Percentiles rank a stretch among this genome's conserved stretches.
Evolutionary conservation across 164 flowering plant species (phyloP).

Genomic region (Taxillus chinensis): DNA sequence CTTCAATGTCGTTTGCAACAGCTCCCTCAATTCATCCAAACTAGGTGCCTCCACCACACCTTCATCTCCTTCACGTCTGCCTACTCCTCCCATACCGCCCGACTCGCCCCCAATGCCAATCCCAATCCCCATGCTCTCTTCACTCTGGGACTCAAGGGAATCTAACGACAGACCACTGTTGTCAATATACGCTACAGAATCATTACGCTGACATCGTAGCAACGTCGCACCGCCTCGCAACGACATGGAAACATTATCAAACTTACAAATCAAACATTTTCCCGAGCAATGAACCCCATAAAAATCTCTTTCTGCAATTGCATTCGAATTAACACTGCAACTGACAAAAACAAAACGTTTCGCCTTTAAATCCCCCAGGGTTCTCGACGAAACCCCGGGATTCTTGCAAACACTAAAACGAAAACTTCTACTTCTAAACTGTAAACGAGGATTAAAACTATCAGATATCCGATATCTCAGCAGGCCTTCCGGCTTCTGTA

Average conservation of each 20-base stretch:
- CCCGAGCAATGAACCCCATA: slow-evolving; percentile 6
- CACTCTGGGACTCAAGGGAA: slow-evolving; percentile 18
- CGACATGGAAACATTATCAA: slow-evolving; percentile 12
- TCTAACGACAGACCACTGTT: slow-evolving; percentile 43
- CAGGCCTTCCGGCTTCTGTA: slow-evolving; percentile 29
- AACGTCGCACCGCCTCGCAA: slow-evolving; percentile 10
- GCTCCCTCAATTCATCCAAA: slow-evolving; percentile 62
- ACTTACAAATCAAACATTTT: slow-evolving; percentile 9
- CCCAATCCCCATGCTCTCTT: slow-evolving; percentile 12
- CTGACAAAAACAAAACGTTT: slow-evolving; percentile 11
- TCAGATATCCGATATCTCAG: slow-evolving; percentile 17
- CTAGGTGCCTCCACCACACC: slow-evolving; percentile 28
- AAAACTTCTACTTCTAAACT: slow-evolving; percentile 15
- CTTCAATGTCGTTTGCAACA: slow-evolving; percentile 53
- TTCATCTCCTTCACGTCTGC: slow-evolving; percentile 11
- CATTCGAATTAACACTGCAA: slow-evolving; percentile 9
- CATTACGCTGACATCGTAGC: slow-evolving; percentile 44
- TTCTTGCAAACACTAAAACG: slow-evolving; percentile 13
- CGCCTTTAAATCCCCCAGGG: slow-evolving; percentile 9
- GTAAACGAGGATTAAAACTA: slow-evolving; percentile 12
- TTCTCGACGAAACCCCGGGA: slow-evolving; percentile 10
- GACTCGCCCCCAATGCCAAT: slow-evolving; percentile 11
- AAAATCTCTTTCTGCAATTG: slow-evolving; percentile 9
- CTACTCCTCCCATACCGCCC: slow-evolving; percentile 17
- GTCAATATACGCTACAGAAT: slow-evolving; percentile 52